Percentiles rank a stretch among this genome's conserved stretches.
Evolutionary conservation across 495 filamentous ascomycete genomes (phyloP).

Genomic region (Glarea lozoyensis): DNA sequence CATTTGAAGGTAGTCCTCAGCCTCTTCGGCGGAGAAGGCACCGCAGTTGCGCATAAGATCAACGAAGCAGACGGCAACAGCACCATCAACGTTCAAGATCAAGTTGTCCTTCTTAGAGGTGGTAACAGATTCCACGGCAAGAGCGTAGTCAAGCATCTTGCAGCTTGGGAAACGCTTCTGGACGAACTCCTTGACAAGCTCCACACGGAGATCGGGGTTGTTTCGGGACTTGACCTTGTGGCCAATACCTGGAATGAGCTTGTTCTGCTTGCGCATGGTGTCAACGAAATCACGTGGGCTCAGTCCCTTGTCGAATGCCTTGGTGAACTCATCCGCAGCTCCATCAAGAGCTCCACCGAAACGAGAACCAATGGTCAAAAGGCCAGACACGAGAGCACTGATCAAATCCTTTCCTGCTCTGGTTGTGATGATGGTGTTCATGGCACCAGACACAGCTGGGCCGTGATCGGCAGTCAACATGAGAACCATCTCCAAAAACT

Average conservation of each 20-base stretch:
- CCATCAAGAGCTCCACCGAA: conserved; percentile 98
- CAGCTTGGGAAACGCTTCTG: conserved; percentile 92
- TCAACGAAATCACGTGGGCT: conserved; percentile 98
- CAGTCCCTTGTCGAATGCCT: conserved; percentile 94
- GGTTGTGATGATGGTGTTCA: conserved; percentile 99
- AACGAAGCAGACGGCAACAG: conserved; percentile 97
- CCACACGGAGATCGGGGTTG: conserved; percentile 98
- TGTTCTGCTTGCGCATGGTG: conserved; percentile 98
- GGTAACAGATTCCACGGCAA: conserved; percentile 95
- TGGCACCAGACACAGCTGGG: conserved; percentile 96
- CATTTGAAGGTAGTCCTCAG: conserved; percentile 80
- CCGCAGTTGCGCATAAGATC: conserved; percentile 96
- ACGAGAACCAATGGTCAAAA: conserved; percentile 93
- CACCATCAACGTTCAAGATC: conserved; percentile 97
- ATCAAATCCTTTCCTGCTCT: conserved; percentile 98
- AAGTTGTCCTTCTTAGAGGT: conserved; percentile 99
- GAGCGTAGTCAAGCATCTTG: conserved; percentile 96
- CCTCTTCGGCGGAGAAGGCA: conserved; percentile 79
- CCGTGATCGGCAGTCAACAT: conserved; percentile 99
- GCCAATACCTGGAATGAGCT: conserved; percentile 98
- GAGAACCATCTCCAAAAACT: conserved; percentile 99
- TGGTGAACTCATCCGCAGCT: conserved; percentile 96
- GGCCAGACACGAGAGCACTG: conserved; percentile 87
- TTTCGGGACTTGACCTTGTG: conserved; percentile 99
- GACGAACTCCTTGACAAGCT: conserved; percentile 98